phyloP scores from a whole-genome alignment of 495 filamentous ascomycete genomes.

The Monascus purpureus region DNA sequence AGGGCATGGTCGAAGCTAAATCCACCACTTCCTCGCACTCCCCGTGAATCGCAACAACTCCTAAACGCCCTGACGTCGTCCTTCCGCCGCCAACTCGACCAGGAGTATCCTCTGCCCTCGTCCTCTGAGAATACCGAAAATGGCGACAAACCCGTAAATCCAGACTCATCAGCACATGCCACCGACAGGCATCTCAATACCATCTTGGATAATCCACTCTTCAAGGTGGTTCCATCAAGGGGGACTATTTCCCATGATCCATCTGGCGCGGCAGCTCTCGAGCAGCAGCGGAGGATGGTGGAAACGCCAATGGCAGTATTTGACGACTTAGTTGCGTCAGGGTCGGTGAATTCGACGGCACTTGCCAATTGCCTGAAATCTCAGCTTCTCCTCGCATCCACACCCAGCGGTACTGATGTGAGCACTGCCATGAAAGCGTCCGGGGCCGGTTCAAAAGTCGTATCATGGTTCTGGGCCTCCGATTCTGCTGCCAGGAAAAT shows the following conservation, averaged over 20 bases:
- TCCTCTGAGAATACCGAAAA: constrained; percentile 7
- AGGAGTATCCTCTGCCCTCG: constrained; percentile 37
- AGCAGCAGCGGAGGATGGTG: constrained; percentile 9
- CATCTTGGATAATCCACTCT: constrained; percentile 60
- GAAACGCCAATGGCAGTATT: constrained; percentile 27
- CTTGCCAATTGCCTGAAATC: constrained; percentile 18
- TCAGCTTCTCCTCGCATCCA: constrained; percentile 18
- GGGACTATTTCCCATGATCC: constrained; percentile 3
- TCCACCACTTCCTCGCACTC: constrained; percentile 50
- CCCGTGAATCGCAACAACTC: constrained; percentile 51
- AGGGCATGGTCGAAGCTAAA: constrained; percentile 49
- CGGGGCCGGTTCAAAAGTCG: constrained; percentile 18
- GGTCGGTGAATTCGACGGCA: constrained; percentile 11
- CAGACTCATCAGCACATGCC: constrained; percentile 19
- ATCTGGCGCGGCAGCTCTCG: constrained; percentile 1
- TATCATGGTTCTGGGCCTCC: constrained; percentile 29
- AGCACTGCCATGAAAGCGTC: constrained; percentile 19
- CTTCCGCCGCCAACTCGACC: constrained; percentile 63
- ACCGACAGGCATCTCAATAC: constrained; percentile 44
- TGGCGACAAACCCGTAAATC: constrained; percentile 7
- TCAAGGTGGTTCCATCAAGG: constrained; percentile 21
- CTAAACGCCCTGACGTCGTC: constrained; percentile 57
- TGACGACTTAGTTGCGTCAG: constrained; percentile 27
- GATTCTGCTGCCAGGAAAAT: constrained; percentile 12
- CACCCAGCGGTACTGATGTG: constrained; percentile 6